Evolutionary conservation across 2,329 filamentous ascomycete species (phyloP).

Genomic region (Aspergillus fijiensis): DNA sequence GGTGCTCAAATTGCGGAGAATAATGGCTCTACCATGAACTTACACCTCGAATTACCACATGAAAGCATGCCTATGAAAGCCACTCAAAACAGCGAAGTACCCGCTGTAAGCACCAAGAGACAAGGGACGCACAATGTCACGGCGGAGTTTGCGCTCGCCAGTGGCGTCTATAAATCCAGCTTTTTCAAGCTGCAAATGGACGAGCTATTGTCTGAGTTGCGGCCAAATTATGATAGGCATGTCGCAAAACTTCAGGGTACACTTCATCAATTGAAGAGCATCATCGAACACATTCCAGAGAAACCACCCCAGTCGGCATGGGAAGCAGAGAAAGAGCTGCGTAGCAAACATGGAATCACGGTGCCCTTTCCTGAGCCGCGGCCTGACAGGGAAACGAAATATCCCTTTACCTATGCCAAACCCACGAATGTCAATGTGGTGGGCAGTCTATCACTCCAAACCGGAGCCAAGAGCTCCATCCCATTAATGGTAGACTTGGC

Average conservation of each 20-base stretch:
- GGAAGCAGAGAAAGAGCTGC: slow-evolving; percentile 67
- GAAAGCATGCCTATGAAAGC: slow-evolving; percentile 20
- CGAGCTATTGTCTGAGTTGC: slow-evolving; percentile 59
- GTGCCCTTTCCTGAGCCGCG: slow-evolving; percentile 83
- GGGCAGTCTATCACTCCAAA: slow-evolving; percentile 80
- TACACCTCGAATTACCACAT: slow-evolving; percentile 11
- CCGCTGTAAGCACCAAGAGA: slow-evolving; percentile 12
- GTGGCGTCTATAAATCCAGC: slow-evolving; percentile 63
- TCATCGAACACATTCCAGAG: slow-evolving; percentile 58
- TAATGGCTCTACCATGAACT: slow-evolving; percentile 19
- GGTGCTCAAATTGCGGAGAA: slow-evolving; percentile 19
- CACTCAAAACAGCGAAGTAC: neutral
- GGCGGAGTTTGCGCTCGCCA: slow-evolving; percentile 39
- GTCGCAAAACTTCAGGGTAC: slow-evolving; percentile 54
- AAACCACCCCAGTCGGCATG: slow-evolving; percentile 53
- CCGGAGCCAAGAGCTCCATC: slow-evolving; percentile 62
- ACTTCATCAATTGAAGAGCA: slow-evolving; percentile 55
- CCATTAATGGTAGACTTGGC: slow-evolving; percentile 72
- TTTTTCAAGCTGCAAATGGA: slow-evolving; percentile 68
- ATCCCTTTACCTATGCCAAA: slow-evolving; percentile 75
- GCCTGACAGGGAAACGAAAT: slow-evolving; percentile 72
- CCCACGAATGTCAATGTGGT: slow-evolving; percentile 81
- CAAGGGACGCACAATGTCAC: slow-evolving; percentile 28
- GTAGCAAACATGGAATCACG: slow-evolving; percentile 65
- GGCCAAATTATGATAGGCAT: slow-evolving; percentile 59